A percentile compares a stretch with the other conserved stretches of the same genome.
These are phyloP conservation scores for Penicillium nucicola DNA, from an alignment of 495 filamentous ascomycete genomes.

Conservation along the genomic window DNA sequence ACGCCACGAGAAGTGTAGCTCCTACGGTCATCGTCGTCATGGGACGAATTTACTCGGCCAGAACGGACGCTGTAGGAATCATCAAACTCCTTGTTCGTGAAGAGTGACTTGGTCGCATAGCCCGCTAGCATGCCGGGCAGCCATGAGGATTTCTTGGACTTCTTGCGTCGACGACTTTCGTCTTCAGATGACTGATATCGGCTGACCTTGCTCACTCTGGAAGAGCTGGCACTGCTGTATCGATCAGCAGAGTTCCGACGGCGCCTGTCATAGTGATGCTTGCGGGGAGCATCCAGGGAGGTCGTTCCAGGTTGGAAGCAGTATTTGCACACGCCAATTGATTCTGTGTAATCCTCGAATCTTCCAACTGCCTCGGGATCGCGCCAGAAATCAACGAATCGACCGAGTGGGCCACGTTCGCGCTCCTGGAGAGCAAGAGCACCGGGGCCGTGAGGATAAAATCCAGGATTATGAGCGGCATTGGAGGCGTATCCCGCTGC, in stretches of 20 bases:
- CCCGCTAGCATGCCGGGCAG: conserved; percentile 53
- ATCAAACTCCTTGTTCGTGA: conserved; percentile 52
- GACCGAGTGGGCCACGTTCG: conserved; percentile 53
- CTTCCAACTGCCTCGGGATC: conserved; percentile 65
- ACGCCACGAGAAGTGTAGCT: conserved; percentile 47
- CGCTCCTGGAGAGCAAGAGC: conserved; percentile 43
- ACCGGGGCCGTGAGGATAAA: conserved; percentile 21
- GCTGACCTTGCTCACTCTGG: conserved; percentile 53
- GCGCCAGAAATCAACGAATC: conserved; percentile 61
- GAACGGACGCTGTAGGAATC: conserved; percentile 58
- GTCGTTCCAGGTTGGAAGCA: conserved; percentile 65
- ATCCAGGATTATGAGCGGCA: conserved; percentile 23
- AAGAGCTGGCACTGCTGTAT: conserved; percentile 36
- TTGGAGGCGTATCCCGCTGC: conserved; percentile 40
- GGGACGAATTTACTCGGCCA: conserved; percentile 36
- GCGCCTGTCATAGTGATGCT: conserved; percentile 52
- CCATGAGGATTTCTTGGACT: conserved; percentile 44
- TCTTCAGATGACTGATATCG: conserved; percentile 58
- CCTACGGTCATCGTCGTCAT: conserved; percentile 37
- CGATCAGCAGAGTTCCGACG: conserved; percentile 44
- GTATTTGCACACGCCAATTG: conserved; percentile 64
- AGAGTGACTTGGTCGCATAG: conserved; percentile 54
- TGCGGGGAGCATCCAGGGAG: conserved; percentile 60
- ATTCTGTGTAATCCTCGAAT: conserved; percentile 73
- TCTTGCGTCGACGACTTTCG: conserved; percentile 44